phyloP scores from a whole-genome alignment of 331 rosid genomes.

The Acacia pycnantha region DNA sequence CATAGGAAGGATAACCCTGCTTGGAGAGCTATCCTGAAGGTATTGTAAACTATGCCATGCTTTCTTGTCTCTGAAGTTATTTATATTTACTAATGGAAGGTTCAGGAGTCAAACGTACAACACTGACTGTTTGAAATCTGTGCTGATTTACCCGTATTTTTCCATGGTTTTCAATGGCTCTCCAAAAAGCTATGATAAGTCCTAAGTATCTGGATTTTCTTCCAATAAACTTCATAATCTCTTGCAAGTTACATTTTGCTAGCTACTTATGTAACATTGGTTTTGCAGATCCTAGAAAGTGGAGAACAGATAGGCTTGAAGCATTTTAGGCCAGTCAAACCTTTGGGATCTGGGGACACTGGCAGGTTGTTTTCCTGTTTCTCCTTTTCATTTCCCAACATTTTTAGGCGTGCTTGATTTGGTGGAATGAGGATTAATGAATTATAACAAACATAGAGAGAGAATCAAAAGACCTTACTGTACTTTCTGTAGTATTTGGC shows the following conservation, averaged over 20 bases:
- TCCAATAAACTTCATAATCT: slow-evolving; percentile 17
- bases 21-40: slow-evolving; percentile 85
- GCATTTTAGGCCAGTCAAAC: slow-evolving; percentile 84
- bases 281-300: slow-evolving; percentile 63
- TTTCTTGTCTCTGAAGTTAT: not conserved
- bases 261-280: slow-evolving; percentile 29
- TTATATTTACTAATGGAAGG: not conserved
- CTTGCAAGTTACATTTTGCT: not conserved
- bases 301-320: slow-evolving; percentile 77
- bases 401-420: not conserved
- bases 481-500: not conserved
- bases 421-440: not conserved
- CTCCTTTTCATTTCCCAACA: slow-evolving; percentile 8
- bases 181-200: not conserved
- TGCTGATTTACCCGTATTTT: not conserved
- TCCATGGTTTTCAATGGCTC: not conserved
- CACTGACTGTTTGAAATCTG: not conserved
- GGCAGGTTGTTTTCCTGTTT: slow-evolving; percentile 62
- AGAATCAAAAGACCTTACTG: not conserved
- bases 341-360: slow-evolving; percentile 94
- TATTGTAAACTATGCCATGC: slow-evolving; percentile 22
- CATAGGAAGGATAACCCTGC: slow-evolving; percentile 69
- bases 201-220: slow-evolving; percentile 19
- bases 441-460: not conserved
- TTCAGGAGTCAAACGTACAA: slow-evolving; percentile 15